Percentiles rank a stretch among this genome's conserved stretches.
Conservation (phyloP, 306 rosid genomes). For the Citrullus amarus region DNA sequence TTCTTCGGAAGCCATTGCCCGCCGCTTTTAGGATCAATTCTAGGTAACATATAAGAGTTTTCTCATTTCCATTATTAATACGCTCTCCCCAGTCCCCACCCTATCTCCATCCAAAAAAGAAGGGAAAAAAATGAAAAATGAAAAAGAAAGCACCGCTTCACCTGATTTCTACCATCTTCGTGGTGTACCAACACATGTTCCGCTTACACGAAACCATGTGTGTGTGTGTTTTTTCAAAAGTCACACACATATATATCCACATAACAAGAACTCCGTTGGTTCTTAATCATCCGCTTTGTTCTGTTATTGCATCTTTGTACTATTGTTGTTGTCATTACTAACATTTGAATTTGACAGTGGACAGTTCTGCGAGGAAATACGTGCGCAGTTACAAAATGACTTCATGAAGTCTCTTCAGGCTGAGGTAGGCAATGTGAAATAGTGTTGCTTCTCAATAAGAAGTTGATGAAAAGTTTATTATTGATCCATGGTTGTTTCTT, state of each 20-base stretch:
- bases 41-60: conserved; percentile 27
- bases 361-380: conserved; percentile 68
- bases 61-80: neutral
- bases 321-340: neutral
- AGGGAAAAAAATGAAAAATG: neutral
- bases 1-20: conserved; percentile 81
- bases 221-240: neutral
- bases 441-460: neutral
- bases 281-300: neutral
- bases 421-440: conserved; percentile 33
- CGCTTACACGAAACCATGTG: neutral
- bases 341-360: conserved; percentile 43
- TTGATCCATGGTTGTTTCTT: neutral
- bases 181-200: neutral
- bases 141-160: neutral
- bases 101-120: neutral
- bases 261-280: neutral
- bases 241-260: neutral
- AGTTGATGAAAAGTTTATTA: neutral
- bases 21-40: conserved; percentile 85
- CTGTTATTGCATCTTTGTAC: neutral
- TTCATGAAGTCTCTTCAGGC: conserved; percentile 61
- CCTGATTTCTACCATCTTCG: neutral
- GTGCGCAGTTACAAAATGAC: conserved; percentile 65
- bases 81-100: neutral